Conservation (phyloP, 805 yeast genomes). For the Yamadazyma phyllophila region DNA sequence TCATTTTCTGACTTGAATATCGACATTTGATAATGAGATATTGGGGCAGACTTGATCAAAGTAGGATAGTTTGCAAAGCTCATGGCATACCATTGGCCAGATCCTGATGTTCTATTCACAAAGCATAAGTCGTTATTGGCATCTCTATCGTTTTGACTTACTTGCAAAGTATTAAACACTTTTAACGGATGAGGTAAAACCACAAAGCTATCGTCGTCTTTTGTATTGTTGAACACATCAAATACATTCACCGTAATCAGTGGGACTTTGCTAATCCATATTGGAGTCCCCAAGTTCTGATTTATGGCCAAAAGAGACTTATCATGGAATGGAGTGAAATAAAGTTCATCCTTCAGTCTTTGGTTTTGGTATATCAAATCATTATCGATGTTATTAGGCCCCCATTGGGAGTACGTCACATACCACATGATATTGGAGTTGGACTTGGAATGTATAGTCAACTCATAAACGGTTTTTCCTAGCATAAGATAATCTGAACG, state of each 20-base stretch:
- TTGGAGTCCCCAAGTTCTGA: constrained; percentile 62
- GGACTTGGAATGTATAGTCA: constrained; percentile 72
- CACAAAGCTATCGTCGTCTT: constrained; percentile 32
- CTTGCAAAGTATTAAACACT: constrained; percentile 33
- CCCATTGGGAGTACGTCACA: constrained; percentile 85
- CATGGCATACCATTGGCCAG: constrained; percentile 81
- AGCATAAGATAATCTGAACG: constrained; percentile 45
- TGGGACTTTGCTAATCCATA: constrained; percentile 77
- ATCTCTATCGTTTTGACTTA: constrained; percentile 18
- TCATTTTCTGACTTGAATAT: constrained; percentile 25
- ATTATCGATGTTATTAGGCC: constrained; percentile 79
- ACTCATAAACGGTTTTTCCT: constrained; percentile 71
- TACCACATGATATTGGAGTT: constrained; percentile 67
- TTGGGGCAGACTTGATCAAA: constrained; percentile 74
- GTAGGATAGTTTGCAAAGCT: constrained; percentile 77
- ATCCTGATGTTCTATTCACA: constrained; percentile 62
- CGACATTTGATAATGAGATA: constrained; percentile 56
- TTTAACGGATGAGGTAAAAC: constrained; percentile 69
- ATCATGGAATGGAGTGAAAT: constrained; percentile 83
- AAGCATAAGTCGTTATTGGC: constrained; percentile 46
- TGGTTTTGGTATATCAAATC: constrained; percentile 45
- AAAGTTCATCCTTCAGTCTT: constrained; percentile 66
- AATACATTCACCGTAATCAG: constrained; percentile 73
- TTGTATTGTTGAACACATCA: constrained; percentile 54
- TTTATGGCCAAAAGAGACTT: constrained; percentile 75